A percentile compares a stretch with the other conserved stretches of the same genome.
phyloP scores from a whole-genome alignment of 1,284 basidiomycete species.

The Rhodotorula sp. region DNA sequence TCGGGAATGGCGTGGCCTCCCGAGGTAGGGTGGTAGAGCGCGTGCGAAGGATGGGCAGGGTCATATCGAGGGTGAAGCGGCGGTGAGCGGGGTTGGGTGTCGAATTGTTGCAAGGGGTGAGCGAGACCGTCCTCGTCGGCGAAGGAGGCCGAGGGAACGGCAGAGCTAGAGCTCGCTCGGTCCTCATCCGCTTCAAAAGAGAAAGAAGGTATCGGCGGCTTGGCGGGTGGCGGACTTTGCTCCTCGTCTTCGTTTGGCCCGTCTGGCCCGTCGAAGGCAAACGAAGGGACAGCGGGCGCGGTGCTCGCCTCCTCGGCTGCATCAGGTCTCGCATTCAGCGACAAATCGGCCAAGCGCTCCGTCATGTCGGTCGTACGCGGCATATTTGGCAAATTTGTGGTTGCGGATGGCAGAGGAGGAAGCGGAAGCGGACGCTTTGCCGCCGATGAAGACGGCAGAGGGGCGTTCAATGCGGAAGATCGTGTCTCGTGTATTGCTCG shows the following conservation, averaged over 20 bases:
- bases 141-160: neutral
- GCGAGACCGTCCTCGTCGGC: too few species aligned
- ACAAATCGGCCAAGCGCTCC: neutral
- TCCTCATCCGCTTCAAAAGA: neutral
- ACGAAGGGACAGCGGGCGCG: constrained; percentile 7
- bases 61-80: constrained; percentile 36
- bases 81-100: neutral
- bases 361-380: neutral
- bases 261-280: neutral
- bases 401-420: neutral
- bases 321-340: constrained; percentile 8
- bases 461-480: too few species aligned
- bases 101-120: neutral
- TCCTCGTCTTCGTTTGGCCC: neutral
- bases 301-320: neutral
- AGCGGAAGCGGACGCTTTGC: neutral
- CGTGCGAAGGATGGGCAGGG: constrained; percentile 38
- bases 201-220: neutral
- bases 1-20: constrained; percentile 4
- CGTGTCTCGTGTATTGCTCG: too few species aligned
- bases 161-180: neutral
- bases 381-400: neutral
- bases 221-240: neutral
- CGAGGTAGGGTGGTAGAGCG: constrained; percentile 37
- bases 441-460: neutral